phyloP scores from a whole-genome alignment of 2,329 filamentous ascomycete species.

The Stenocarpella maydis region DNA sequence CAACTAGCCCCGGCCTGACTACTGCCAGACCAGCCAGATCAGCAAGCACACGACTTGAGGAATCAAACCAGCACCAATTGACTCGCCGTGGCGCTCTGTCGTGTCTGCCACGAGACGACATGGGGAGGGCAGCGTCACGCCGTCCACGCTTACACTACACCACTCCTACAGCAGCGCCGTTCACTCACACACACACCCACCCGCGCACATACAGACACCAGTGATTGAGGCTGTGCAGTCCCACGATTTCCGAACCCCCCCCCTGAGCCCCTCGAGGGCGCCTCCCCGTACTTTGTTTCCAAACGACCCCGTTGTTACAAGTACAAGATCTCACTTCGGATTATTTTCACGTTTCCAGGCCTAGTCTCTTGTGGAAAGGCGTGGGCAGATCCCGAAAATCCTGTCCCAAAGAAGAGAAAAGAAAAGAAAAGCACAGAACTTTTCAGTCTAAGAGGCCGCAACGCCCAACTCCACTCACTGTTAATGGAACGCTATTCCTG shows the following conservation, averaged over 20 bases:
- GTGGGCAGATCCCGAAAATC: conserved; percentile 22
- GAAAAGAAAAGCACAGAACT: conserved; percentile 17
- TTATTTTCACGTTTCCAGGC: conserved; percentile 20
- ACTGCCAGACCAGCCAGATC: too few relatives aligned
- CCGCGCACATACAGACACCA: conserved; percentile 1
- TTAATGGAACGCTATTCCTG: conserved; percentile 30
- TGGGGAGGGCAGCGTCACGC: conserved; percentile 28
- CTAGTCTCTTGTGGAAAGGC: conserved; percentile 21
- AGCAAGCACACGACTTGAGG: neutral
- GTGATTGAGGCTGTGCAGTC: conserved; percentile 34
- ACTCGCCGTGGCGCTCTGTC: conserved; percentile 22
- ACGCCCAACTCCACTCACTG: conserved; percentile 27
- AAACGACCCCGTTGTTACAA: conserved; percentile 19
- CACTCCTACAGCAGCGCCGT: neutral
- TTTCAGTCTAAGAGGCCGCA: neutral
- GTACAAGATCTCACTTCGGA: conserved; percentile 21
- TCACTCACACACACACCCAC: conserved; percentile 2
- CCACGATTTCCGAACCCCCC: conserved; percentile 25
- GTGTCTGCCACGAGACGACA: conserved; percentile 27
- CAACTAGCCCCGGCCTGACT: conserved; percentile 15
- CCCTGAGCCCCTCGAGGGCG: conserved; percentile 22
- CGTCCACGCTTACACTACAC: conserved; percentile 19
- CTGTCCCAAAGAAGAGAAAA: conserved; percentile 17
- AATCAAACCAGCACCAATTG: conserved; percentile 23
- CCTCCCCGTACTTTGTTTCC: conserved; percentile 26